phyloP scores from a whole-genome alignment of 768 basidiomycete genomes.

The Pleurotus giganteus region DNA sequence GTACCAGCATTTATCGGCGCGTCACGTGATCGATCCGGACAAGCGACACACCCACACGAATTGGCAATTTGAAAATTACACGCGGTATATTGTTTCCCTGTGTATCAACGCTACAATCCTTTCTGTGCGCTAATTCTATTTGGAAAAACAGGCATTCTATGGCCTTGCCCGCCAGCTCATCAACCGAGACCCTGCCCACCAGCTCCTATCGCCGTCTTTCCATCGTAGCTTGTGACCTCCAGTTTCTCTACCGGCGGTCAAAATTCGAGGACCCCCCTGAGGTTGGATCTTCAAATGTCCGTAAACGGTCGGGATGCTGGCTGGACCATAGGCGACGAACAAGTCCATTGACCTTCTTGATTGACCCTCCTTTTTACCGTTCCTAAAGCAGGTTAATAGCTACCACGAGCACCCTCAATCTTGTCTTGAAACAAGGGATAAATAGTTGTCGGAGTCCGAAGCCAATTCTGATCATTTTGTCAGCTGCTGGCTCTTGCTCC shows the following conservation, averaged over 20 bases:
- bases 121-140: background rate
- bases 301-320: background rate
- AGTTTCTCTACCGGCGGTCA: background rate
- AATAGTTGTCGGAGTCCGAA: constrained; percentile 9
- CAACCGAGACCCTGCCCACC: background rate
- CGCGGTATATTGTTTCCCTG: constrained; percentile 5
- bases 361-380: background rate
- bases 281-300: background rate
- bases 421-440: background rate
- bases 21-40: constrained; percentile 5
- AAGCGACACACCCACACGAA: background rate
- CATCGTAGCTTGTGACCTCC: background rate
- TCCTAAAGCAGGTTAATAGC: background rate
- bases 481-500: background rate
- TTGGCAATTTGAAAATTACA: constrained; percentile 4
- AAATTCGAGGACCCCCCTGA: background rate
- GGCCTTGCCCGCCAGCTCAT: background rate
- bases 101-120: background rate
- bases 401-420: background rate
- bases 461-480: constrained; percentile 8
- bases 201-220: constrained; percentile 1
- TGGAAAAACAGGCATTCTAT: background rate
- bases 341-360: too few species aligned
- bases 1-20: constrained; percentile 7
- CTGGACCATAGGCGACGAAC: too few species aligned